phyloP scores from a whole-genome alignment of 176 grass and related monocot genomes.

The Musa beccarii region DNA sequence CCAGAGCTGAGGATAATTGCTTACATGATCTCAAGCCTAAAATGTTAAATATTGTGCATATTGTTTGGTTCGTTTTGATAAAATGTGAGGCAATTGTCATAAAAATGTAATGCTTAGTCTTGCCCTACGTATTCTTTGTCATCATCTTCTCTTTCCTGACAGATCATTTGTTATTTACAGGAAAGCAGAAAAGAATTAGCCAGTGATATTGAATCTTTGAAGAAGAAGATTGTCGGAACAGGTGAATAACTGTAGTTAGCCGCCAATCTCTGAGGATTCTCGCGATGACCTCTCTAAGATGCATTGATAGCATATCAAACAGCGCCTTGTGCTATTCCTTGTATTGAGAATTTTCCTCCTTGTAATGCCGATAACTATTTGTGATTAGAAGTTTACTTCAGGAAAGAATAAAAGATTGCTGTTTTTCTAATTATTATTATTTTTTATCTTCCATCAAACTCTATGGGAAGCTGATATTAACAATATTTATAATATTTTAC shows the following conservation, averaged over 20 bases:
- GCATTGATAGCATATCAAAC: constrained; percentile 8
- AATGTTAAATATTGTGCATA: no score
- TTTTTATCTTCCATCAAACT: no score
- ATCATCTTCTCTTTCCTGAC: constrained; percentile 10
- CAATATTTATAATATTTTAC: no score
- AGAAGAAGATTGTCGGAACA: constrained; percentile 80
- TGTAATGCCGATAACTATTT: background rate
- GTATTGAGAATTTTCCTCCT: constrained; percentile 7
- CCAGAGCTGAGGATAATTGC: no score
- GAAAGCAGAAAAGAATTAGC: constrained; percentile 82
- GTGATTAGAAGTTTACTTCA: no score
- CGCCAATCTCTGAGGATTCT: constrained; percentile 7
- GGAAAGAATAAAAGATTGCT: no score
- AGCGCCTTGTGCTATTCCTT: constrained; percentile 14
- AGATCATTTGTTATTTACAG: constrained; percentile 24
- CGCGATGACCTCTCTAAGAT: constrained; percentile 14
- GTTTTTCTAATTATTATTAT: no score
- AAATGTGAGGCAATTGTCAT: background rate
- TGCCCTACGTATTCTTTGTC: constrained; percentile 2
- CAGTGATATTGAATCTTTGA: constrained; percentile 64
- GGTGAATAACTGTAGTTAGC: constrained; percentile 35
- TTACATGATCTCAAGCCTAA: no score
- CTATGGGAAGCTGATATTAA: no score
- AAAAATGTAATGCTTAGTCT: background rate
- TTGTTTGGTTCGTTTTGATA: no score